A percentile compares a stretch with the other conserved stretches of the same genome.
Evolutionary conservation across 208 protist species (phyloP).

Genomic region (Angomonas deanei): DNA sequence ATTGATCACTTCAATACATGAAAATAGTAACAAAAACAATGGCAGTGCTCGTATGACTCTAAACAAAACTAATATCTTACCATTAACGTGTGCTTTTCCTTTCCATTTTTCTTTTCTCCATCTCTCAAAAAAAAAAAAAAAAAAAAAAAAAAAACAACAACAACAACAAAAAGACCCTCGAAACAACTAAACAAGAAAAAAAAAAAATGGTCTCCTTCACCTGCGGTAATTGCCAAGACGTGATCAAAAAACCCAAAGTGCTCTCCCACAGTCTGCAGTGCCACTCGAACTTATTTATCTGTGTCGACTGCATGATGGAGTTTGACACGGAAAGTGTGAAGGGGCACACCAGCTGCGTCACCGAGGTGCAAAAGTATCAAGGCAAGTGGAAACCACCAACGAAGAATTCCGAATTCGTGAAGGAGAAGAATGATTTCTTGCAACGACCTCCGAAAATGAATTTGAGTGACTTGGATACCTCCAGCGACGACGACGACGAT

Average conservation of each 20-base stretch:
- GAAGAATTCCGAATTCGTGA: neutral
- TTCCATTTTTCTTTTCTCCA: constrained; percentile 7
- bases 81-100: neutral
- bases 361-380: constrained; percentile 84
- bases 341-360: constrained; percentile 78
- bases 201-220: constrained; percentile 89
- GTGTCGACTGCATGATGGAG: constrained; percentile 86
- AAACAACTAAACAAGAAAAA: too few relatives aligned
- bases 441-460: constrained; percentile 10
- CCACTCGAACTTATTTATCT: constrained; percentile 56
- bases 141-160: constrained; percentile 16
- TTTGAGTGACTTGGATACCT: constrained; percentile 8
- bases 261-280: constrained; percentile 50
- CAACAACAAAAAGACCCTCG: neutral
- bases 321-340: constrained; percentile 74
- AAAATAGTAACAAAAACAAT: too few relatives aligned
- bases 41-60: too few relatives aligned
- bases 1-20: neutral
- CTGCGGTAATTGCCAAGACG: constrained; percentile 78
- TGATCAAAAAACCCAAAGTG: constrained; percentile 90
- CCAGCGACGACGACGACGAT: constrained; percentile 14
- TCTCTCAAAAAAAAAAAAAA: constrained; percentile 6
- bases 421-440: constrained; percentile 2
- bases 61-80: neutral
- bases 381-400: constrained; percentile 44